A percentile compares a stretch with the other conserved stretches of the same genome.
Conservation (phyloP, 1,139 yeast genomes). For the Sugiyamaella pinicola region DNA sequence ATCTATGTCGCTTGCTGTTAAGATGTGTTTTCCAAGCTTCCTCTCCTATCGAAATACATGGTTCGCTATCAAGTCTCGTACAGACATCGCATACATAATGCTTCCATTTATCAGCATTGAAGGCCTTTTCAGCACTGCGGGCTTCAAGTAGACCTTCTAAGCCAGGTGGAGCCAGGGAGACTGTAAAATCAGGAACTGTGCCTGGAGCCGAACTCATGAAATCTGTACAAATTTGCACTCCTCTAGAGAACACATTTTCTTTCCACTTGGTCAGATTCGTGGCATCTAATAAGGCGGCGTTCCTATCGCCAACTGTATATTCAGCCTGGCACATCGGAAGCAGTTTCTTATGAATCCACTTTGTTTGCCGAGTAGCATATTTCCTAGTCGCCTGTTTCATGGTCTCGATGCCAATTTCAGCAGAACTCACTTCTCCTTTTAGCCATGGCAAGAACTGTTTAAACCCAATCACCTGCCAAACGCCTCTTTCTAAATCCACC, state of each 20-base stretch:
- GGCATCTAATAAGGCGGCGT: slow-evolving; percentile 72
- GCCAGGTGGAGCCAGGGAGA: slow-evolving; percentile 50
- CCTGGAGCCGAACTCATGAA: slow-evolving; percentile 42
- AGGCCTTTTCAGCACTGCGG: slow-evolving; percentile 32
- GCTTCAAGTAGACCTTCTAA: slow-evolving; percentile 44
- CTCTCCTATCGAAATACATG: slow-evolving; percentile 71
- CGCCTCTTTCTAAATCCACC: slow-evolving; percentile 51
- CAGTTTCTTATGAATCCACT: slow-evolving; percentile 81
- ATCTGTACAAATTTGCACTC: slow-evolving; percentile 51
- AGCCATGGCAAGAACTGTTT: slow-evolving; percentile 90
- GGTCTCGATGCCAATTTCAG: slow-evolving; percentile 57
- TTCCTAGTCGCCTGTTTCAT: slow-evolving; percentile 87
- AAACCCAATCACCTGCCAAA: slow-evolving; percentile 83
- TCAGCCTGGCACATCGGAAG: slow-evolving; percentile 58
- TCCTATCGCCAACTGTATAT: slow-evolving; percentile 60
- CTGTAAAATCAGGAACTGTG: slow-evolving; percentile 22
- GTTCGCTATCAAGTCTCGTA: slow-evolving; percentile 55
- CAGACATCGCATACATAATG: slow-evolving; percentile 72
- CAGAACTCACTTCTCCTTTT: slow-evolving; percentile 33
- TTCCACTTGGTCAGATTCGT: slow-evolving; percentile 68
- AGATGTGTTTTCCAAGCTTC: slow-evolving; percentile 70
- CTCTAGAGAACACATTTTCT: slow-evolving; percentile 56
- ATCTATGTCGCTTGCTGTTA: slow-evolving; percentile 52
- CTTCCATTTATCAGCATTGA: slow-evolving; percentile 57
- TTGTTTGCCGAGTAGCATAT: slow-evolving; percentile 87